Evolutionary conservation across 345 rosid genomes (phyloP), one percentile per base, ranked within the genome.

Genomic region (Arabis hirsuta): DNA sequence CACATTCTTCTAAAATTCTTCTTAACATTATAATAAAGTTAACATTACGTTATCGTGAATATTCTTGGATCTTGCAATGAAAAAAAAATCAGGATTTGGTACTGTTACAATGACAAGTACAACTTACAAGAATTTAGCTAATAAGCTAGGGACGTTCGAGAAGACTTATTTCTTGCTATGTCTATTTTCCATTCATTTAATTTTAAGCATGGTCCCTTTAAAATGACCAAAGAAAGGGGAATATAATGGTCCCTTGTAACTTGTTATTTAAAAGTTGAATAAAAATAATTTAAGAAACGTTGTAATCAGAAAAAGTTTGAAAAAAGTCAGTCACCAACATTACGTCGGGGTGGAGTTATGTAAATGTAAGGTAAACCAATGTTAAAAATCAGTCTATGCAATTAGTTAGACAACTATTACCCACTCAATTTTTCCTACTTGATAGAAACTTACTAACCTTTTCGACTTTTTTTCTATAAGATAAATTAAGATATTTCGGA

Each of bases 41-140:
- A 73, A 43, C 7, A 5, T 71, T n/a, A 47, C 58, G 66, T 65
- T 31, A 47, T 52, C 54, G 46, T 50, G 73, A 74, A 52, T 52
- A 67, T 74, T 66, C 73, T 66, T 73, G 78, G 72, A 73, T 59
- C 67, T 66, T 65, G 72, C 42, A 59, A 58, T 74, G 42, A 14
- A 34, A 34, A 7, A 13, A 58, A 65, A 39, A 55, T 73, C 55
- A 20, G 71, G 14, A 65, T 65, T 65, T 8, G 31, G 22, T 46
- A 54, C 55, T 55, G 12, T 14, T 36, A 36, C 41, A 36, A 11
- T 59, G 34, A 54, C 63, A 44, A 44, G 41, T 34, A 65, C 50
- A 72, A 11, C 48, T 63, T 63, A 14, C 48, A 34, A 24, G 50
- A 45, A 45, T 22, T 55, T 12, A 72, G 45, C 47, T 19, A 24